These are phyloP conservation scores for Mucor sp. DNA, from an alignment of 371 early-diverging fungal genomes.

Conservation along the genomic window DNA sequence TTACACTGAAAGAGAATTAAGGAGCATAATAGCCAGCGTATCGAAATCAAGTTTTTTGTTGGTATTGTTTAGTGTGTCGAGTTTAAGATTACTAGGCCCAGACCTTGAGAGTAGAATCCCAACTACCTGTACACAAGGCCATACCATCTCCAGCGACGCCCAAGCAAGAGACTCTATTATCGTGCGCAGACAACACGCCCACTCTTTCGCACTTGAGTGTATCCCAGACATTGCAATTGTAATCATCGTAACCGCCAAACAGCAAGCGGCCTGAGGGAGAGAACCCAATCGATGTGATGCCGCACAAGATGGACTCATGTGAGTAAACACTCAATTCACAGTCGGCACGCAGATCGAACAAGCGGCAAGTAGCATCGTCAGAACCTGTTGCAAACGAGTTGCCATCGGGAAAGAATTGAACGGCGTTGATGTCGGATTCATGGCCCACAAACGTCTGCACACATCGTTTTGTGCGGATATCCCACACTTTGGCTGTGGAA, in stretches of 20 bases:
- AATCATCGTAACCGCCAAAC: constrained; percentile 99
- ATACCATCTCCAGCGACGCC: constrained; percentile 96
- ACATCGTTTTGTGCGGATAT: constrained; percentile 92
- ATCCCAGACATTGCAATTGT: constrained; percentile 98
- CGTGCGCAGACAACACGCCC: constrained; percentile 92
- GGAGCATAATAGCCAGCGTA: not conserved
- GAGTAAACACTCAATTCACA: constrained; percentile 95
- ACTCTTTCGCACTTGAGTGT: constrained; percentile 94
- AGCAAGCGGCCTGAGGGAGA: constrained; percentile 93
- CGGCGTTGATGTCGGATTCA: constrained; percentile 97
- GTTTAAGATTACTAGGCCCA: constrained; percentile 21
- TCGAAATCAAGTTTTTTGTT: not conserved
- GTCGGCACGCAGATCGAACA: constrained; percentile 97
- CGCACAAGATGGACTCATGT: constrained; percentile 95
- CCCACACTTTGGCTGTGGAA: constrained; percentile 98
- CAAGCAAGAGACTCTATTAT: constrained; percentile 95
- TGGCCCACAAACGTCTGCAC: constrained; percentile 98
- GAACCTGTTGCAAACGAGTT: constrained; percentile 97
- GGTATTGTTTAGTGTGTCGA: not conserved
- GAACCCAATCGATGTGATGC: constrained; percentile 97
- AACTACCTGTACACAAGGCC: constrained; percentile 97
- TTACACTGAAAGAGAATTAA: not conserved
- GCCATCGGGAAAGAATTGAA: constrained; percentile 98
- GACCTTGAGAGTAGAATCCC: constrained; percentile 93
- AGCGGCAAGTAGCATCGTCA: constrained; percentile 96